These are phyloP conservation scores for Leishmania aethiopica DNA, from an alignment of 208 protist species.

Conservation along the genomic window DNA sequence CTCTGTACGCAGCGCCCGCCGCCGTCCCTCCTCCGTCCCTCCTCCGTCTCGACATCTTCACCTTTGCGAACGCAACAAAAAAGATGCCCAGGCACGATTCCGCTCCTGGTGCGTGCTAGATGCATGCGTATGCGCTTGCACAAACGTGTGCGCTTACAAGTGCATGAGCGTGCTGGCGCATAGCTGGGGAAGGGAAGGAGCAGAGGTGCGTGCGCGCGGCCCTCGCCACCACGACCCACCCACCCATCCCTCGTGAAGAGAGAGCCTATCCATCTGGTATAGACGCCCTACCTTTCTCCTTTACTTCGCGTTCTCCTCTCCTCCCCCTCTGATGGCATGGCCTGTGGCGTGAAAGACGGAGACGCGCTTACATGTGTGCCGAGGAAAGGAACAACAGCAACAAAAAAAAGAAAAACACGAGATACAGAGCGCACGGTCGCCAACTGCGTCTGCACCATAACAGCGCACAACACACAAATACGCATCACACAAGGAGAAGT, in stretches of 20 bases:
- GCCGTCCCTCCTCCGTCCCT: not conserved
- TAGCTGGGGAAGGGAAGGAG: not conserved
- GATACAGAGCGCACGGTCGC: not conserved
- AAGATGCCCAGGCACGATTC: not conserved
- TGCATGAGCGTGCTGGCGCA: not conserved
- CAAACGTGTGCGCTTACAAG: not conserved
- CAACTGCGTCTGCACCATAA: not conserved
- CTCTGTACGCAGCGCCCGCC: not conserved
- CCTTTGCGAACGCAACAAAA: not conserved
- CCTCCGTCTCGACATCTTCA: not conserved
- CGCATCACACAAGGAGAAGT: not conserved
- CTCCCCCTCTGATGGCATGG: not conserved
- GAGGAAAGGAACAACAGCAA: not conserved
- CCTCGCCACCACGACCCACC: not conserved
- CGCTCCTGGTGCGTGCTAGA: not conserved
- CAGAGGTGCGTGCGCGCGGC: not conserved
- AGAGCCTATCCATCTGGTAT: not conserved
- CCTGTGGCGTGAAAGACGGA: not conserved
- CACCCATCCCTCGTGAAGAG: not conserved
- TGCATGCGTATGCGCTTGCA: not conserved
- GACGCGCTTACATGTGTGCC: not conserved
- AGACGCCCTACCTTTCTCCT: not conserved
- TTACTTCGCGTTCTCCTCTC: not conserved
- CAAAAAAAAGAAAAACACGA: not conserved
- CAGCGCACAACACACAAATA: not conserved